Evolutionary conservation across 1,284 basidiomycete species (phyloP), one percentile per base, ranked within the genome.

Genomic region (Pisolithus thermaeus): DNA sequence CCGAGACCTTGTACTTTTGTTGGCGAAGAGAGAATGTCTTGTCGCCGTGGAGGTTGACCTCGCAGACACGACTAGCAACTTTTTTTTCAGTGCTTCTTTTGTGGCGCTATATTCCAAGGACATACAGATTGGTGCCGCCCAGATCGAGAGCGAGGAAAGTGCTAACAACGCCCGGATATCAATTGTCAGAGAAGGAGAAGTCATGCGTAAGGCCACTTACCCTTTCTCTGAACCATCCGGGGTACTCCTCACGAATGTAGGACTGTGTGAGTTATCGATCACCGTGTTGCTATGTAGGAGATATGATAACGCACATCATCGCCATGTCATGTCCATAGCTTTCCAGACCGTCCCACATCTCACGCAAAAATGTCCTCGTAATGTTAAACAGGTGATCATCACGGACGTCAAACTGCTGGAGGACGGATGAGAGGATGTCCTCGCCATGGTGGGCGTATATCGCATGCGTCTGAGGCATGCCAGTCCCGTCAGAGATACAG

Each of bases 81-180:
- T 11, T 54, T 25, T n/a, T 48, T 55, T 37, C 22, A 55, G 47
- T 8, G 25, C 38, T 30, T 46, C 7, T 16, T 20, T 8, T 12
- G 9, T 30, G 12, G 12, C 12, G 6, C 22, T 23, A 12, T 3
- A 35, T 42, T 16, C 6, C 2, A 28, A 20, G 50, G 38, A 74
- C 87, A 67, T 70, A 94, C 86, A 97, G 77, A 67, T 97, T 97
- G 25, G 94, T 97, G 52, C 95, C 95, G 38, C 94, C 94, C 27
- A 97, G 81, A 72, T 97, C 95, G 37, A 97, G 79, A 4, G 95
- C 93, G 50, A 97, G 80, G 70, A 95, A 97, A 4, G 90, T 93
- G 45, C 93, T 94, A 66, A 53, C 46, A 54, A 27, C 49, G 25
- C 43, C 20, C 25, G 25, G 25, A 43, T 7, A 42, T 25, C 7